Conservation (phyloP, 768 basidiomycete genomes). For the Lyophyllum atratum region DNA sequence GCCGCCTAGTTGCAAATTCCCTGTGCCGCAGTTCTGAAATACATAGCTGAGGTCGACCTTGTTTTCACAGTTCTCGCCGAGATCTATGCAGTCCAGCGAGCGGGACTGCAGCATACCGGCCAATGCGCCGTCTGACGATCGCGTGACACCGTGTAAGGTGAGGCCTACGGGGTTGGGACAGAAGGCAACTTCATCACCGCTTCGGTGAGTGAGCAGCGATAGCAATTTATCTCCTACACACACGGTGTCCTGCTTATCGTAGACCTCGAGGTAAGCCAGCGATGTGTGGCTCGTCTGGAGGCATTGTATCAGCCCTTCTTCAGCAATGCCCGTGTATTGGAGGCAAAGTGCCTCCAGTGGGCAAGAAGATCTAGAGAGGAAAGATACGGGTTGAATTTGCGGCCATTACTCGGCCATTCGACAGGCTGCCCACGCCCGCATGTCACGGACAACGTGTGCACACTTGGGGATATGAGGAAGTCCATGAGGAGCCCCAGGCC, state of each 20-base stretch:
- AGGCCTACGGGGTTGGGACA: constrained; percentile 17
- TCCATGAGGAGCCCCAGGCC: constrained; percentile 23
- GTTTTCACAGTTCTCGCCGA: background rate
- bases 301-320: constrained; percentile 20
- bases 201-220: constrained; percentile 5
- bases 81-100: background rate
- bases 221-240: constrained; percentile 15
- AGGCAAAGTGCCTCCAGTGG: constrained; percentile 17
- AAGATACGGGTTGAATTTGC: constrained; percentile 13
- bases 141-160: constrained; percentile 13
- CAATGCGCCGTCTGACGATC: constrained; percentile 20
- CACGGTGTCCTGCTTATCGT: constrained; percentile 14
- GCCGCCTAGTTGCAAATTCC: background rate
- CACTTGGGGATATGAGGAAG: constrained; percentile 17
- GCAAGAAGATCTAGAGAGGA: constrained; percentile 18
- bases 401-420: constrained; percentile 23
- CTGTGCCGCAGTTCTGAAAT: background rate
- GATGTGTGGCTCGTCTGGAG: constrained; percentile 16
- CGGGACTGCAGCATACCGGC: constrained; percentile 18
- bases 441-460: constrained; percentile 17
- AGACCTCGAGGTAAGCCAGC: constrained; percentile 19
- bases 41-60: background rate
- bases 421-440: constrained; percentile 18
- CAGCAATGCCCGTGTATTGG: constrained; percentile 21
- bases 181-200: background rate